Evolutionary conservation across 2,329 filamentous ascomycete genomes (phyloP), one percentile per base, ranked within the genome.

Genomic region (Leptographium galeiforme): DNA sequence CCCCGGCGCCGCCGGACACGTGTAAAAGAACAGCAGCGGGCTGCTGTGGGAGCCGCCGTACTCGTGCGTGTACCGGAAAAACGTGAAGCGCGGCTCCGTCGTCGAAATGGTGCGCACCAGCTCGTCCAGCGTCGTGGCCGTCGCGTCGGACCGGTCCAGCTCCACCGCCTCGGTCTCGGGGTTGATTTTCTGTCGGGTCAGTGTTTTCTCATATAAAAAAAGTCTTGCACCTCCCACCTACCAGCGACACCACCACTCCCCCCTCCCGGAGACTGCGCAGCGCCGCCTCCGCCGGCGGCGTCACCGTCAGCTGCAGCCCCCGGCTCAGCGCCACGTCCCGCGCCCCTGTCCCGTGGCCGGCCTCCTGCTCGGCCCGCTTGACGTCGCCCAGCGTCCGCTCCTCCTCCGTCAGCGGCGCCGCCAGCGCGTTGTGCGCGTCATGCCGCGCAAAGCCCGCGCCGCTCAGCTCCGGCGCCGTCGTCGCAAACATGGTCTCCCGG

Each of bases 21-120:
- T 91, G 70, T 89, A 91, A 64, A 93, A 81, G 71, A 93, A 93
- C 7, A 91, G 73, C 48, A 91, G 71, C 3, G 82, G 79, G 53
- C 72, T 76, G 51, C 73, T 70, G 55, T 76, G 68, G 47, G 63
- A 58, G 25, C 79, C 79, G 36, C 72, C 68, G 57, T 80, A 69
- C 44, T 76, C 75, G 62, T 84, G 76, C 13, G 67, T 71, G 66
- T 82, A 86, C 33, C 82, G 77, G 72, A 84, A 93, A 65, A 93
- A 89, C 8, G 82, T 84, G 66, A 88, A 91, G 45, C 87, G 77
- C 6, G 87, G 87, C 66, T 89, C 84, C 19, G 73, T 75, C 11
- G 74, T 59, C 7, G 84, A 84, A 57, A 94, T 87, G 25, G 70
- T 68, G 5, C 67, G 63, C 0, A 77, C 69, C 6, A 91, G 76